phyloP scores from a whole-genome alignment of 352 stramenopile species.

The Chrysophaeum taylorii region DNA sequence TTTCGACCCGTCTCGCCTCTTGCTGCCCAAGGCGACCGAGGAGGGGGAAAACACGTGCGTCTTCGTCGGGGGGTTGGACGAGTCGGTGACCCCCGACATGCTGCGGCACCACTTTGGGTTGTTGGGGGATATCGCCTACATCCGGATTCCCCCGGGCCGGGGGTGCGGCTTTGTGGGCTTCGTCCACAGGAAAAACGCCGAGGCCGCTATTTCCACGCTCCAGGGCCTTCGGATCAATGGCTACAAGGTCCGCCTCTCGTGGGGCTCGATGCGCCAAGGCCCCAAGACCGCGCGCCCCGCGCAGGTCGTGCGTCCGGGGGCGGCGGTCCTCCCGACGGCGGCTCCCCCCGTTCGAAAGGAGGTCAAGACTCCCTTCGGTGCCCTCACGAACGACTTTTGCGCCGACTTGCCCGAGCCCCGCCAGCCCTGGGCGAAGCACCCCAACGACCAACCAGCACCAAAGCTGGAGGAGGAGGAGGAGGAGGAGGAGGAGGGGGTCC shows the following conservation, averaged over 20 bases:
- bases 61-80: conserved; percentile 72
- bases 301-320: not conserved
- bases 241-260: conserved; percentile 69
- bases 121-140: conserved; percentile 62
- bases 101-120: conserved; percentile 59
- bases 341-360: not conserved
- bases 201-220: conserved; percentile 71
- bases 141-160: conserved; percentile 68
- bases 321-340: not conserved
- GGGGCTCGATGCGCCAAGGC: conserved; percentile 42
- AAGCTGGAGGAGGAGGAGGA: no score
- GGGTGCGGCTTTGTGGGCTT: conserved; percentile 80
- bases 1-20: conserved; percentile 25
- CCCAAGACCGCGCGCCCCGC: not conserved
- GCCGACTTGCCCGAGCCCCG: not conserved
- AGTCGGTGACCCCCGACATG: conserved; percentile 63
- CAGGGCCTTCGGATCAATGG: conserved; percentile 62
- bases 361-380: conserved; percentile 3
- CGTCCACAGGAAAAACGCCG: conserved; percentile 58
- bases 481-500: not conserved
- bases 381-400: conserved; percentile 1
- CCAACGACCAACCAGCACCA: not conserved
- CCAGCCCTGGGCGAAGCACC: not conserved
- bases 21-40: conserved; percentile 4
- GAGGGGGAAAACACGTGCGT: conserved; percentile 64